Conservation (phyloP, 116 monocot genomes). For the Cymodocea nodosa region DNA sequence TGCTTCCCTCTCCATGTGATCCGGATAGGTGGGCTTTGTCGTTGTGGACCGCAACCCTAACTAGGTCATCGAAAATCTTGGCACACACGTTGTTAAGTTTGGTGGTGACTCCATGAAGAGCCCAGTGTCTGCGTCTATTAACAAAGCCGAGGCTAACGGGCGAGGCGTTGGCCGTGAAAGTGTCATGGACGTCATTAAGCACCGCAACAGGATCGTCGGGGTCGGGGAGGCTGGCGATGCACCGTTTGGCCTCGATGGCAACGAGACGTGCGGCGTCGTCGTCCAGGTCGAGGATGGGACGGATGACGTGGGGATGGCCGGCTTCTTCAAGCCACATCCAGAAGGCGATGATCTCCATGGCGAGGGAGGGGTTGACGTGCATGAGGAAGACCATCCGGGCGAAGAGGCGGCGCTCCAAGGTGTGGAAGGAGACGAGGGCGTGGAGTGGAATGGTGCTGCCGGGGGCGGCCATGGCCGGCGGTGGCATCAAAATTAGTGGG, state of each 20-base stretch:
- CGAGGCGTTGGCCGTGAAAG: neutral
- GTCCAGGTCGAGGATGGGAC: neutral
- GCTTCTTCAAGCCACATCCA: conserved; percentile 50
- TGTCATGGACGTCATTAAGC: neutral
- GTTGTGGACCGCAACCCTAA: neutral
- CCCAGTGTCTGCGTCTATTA: neutral
- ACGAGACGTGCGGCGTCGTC: conserved; percentile 1
- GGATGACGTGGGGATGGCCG: conserved; percentile 18
- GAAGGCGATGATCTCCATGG: conserved; percentile 44
- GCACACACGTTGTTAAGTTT: conserved; percentile 8
- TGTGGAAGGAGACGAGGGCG: conserved; percentile 19
- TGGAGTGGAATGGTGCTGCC: conserved; percentile 3
- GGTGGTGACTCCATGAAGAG: neutral
- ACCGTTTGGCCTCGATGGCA: conserved; percentile 13
- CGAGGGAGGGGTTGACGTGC: conserved; percentile 8
- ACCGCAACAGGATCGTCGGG: neutral
- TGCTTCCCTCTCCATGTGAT: neutral
- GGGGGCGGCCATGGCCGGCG: neutral
- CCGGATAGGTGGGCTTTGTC: neutral
- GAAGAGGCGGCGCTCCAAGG: conserved; percentile 27
- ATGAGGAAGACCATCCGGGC: conserved; percentile 21
- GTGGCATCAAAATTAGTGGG: neutral
- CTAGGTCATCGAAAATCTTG: conserved; percentile 12
- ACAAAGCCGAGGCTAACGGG: conserved; percentile 14
- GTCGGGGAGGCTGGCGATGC: conserved; percentile 8